phyloP scores from a whole-genome alignment of 768 basidiomycete genomes.

The Calocybe indica region DNA sequence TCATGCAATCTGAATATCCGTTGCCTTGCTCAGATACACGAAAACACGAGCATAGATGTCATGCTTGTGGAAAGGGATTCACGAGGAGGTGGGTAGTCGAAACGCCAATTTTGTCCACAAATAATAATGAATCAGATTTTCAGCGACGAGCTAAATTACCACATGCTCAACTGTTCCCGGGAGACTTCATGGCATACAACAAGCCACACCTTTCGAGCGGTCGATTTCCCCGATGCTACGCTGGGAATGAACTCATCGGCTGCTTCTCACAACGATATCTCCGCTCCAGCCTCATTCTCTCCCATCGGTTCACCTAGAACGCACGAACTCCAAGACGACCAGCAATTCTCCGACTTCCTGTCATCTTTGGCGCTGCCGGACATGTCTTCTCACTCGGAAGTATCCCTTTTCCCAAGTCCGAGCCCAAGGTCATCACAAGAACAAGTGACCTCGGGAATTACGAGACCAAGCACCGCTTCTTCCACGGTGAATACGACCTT shows the following conservation, averaged over 20 bases:
- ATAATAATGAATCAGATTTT: neutral
- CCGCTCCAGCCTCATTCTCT: neutral
- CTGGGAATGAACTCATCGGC: neutral
- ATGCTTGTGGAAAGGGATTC: slow-evolving; percentile 2
- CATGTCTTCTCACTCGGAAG: neutral
- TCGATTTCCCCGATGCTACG: neutral
- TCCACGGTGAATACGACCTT: too few species aligned
- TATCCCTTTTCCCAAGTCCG: neutral
- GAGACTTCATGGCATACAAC: slow-evolving; percentile 1
- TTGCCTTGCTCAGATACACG: slow-evolving; percentile 4
- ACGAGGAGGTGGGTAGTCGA: slow-evolving; percentile 2
- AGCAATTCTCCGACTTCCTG: slow-evolving; percentile 7
- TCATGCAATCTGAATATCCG: neutral
- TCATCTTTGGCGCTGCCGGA: neutral
- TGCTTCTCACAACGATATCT: neutral
- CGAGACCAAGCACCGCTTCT: too few species aligned
- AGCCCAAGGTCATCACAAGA: too few species aligned
- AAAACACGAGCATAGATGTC: slow-evolving; percentile 5
- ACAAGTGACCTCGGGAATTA: too few species aligned
- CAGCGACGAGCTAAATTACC: slow-evolving; percentile 10
- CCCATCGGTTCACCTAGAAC: neutral
- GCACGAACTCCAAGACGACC: neutral
- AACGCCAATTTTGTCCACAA: neutral
- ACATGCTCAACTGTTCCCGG: slow-evolving; percentile 3
- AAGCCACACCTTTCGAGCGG: neutral